Evolutionary conservation across 2,329 filamentous ascomycete genomes (phyloP).

Genomic region (Penicillium italicum): DNA sequence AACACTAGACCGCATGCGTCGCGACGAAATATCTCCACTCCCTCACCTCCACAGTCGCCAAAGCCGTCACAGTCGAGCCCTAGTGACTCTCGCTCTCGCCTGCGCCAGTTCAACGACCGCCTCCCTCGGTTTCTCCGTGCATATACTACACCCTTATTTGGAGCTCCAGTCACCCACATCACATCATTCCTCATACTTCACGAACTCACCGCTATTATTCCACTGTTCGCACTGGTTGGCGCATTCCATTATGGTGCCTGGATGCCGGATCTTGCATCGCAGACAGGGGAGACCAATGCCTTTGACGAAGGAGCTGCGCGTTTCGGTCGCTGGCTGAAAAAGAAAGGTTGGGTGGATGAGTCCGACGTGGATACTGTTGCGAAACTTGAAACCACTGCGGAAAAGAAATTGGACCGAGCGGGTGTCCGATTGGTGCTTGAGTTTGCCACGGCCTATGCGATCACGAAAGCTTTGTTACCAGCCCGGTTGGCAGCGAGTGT

Average conservation of each 20-base stretch:
- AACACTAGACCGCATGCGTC: constrained; percentile 1
- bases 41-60: constrained; percentile 13
- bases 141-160: constrained; percentile 66
- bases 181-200: constrained; percentile 85
- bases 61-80: constrained; percentile 14
- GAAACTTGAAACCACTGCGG: constrained; percentile 24
- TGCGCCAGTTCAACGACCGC: constrained; percentile 42
- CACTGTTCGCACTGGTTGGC: constrained; percentile 69
- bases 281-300: constrained; percentile 22
- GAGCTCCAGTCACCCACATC: constrained; percentile 77
- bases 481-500: constrained; percentile 72
- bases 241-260: constrained; percentile 77
- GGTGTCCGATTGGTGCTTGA: constrained; percentile 58
- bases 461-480: constrained; percentile 82
- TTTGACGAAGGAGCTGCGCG: constrained; percentile 62
- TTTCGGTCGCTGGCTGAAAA: constrained; percentile 72
- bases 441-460: constrained; percentile 83
- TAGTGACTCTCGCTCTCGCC: constrained; percentile 30
- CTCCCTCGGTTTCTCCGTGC: constrained; percentile 65
- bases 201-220: constrained; percentile 82
- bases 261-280: constrained; percentile 56
- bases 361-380: constrained; percentile 46
- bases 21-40: constrained; percentile 24
- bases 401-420: constrained; percentile 30
- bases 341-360: constrained; percentile 72